Conservation (phyloP, 345 rosid species). For the Raphanus raphanistrum region DNA sequence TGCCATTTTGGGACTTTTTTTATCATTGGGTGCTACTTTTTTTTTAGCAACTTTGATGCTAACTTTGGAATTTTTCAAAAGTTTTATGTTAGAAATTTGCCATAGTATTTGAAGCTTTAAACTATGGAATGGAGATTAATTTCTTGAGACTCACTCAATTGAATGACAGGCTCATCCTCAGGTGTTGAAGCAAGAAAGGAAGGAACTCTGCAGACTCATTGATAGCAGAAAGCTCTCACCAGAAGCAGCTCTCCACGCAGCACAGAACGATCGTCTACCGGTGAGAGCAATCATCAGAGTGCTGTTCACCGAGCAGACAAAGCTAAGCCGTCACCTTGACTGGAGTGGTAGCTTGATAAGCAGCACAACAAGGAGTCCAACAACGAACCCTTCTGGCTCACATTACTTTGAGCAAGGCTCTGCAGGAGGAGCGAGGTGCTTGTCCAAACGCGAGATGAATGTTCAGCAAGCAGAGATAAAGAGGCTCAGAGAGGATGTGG, state of each 20-base stretch:
- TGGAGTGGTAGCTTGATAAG: slow-evolving; percentile 75
- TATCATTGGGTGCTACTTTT: too few relatives aligned
- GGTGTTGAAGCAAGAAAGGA: slow-evolving; percentile 78
- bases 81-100: too few relatives aligned
- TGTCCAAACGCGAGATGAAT: slow-evolving; percentile 66
- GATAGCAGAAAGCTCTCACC: slow-evolving; percentile 76
- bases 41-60: too few relatives aligned
- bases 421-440: slow-evolving; percentile 44
- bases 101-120: too few relatives aligned
- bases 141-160: neutral
- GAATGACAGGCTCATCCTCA: slow-evolving; percentile 65
- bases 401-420: slow-evolving; percentile 41
- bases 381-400: slow-evolving; percentile 43
- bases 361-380: slow-evolving; percentile 65
- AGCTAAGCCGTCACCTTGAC: slow-evolving; percentile 55
- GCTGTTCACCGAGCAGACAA: slow-evolving; percentile 74
- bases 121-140: neutral
- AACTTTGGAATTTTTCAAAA: too few relatives aligned
- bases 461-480: slow-evolving; percentile 64
- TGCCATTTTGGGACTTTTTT: neutral
- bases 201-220: slow-evolving; percentile 63
- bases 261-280: slow-evolving; percentile 84
- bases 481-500: slow-evolving; percentile 67
- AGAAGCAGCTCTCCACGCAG: slow-evolving; percentile 83
- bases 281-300: slow-evolving; percentile 79